phyloP scores from a whole-genome alignment of 768 basidiomycete species.

The Kwoniella pini region DNA sequence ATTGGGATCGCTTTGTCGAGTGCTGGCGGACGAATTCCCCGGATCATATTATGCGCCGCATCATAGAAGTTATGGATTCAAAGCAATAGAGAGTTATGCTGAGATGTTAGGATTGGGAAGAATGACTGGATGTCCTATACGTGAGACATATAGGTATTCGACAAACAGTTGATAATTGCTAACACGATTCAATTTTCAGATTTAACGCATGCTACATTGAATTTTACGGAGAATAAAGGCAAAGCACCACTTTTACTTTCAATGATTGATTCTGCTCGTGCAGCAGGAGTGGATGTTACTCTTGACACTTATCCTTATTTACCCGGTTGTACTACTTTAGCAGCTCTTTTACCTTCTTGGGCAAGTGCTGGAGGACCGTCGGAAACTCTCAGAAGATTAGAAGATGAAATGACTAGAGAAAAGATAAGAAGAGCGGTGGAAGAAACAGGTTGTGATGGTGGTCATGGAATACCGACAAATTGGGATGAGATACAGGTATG shows the following conservation, averaged over 20 bases:
- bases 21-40: conserved; percentile 35
- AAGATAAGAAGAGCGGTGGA: conserved; percentile 45
- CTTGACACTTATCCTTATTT: conserved; percentile 53
- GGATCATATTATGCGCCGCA: conserved; percentile 51
- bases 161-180: not conserved
- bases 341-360: conserved; percentile 48
- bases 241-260: conserved; percentile 38
- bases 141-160: conserved; percentile 33
- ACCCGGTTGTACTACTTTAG: conserved; percentile 49
- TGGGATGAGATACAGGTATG: conserved; percentile 48
- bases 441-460: conserved; percentile 49
- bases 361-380: conserved; percentile 44
- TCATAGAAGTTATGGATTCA: conserved; percentile 47
- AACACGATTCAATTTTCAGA: conserved; percentile 23
- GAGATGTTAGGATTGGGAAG: conserved; percentile 49
- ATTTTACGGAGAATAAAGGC: conserved; percentile 49
- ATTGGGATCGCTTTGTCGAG: conserved; percentile 36
- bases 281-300: conserved; percentile 38
- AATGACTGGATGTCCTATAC: conserved; percentile 45
- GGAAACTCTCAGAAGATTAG: conserved; percentile 41
- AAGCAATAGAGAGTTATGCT: conserved; percentile 41
- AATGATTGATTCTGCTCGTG: conserved; percentile 39
- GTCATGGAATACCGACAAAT: conserved; percentile 49
- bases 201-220: conserved; percentile 53
- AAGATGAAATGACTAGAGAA: conserved; percentile 31